A percentile compares a stretch with the other conserved stretches of the same genome.
Evolutionary conservation across 768 basidiomycete genomes (phyloP).

Genomic region (Collybiopsis luxurians): DNA sequence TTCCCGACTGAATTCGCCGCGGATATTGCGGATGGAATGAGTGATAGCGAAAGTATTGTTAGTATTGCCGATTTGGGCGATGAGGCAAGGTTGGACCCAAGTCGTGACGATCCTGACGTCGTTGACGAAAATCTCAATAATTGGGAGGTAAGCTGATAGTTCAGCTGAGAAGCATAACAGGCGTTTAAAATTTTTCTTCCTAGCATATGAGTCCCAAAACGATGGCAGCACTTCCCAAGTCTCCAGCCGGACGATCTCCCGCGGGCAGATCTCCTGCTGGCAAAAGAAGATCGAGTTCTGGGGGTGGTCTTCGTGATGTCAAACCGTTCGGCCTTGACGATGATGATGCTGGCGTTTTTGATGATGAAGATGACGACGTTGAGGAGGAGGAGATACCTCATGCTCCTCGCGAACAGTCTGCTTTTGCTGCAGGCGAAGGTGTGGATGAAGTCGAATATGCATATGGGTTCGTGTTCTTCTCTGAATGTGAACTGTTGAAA

Average conservation of each 20-base stretch:
- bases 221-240: slow-evolving; percentile 90
- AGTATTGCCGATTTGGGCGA: slow-evolving; percentile 88
- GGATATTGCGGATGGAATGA: slow-evolving; percentile 84
- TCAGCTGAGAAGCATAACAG: slow-evolving; percentile 3
- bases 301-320: slow-evolving; percentile 81
- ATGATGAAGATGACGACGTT: slow-evolving; percentile 67
- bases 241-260: slow-evolving; percentile 49
- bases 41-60: slow-evolving; percentile 91
- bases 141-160: slow-evolving; percentile 78
- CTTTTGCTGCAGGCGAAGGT: slow-evolving; percentile 77
- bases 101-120: slow-evolving; percentile 59
- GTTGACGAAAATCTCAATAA: slow-evolving; percentile 86
- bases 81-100: slow-evolving; percentile 63
- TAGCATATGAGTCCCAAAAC: slow-evolving; percentile 97
- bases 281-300: slow-evolving; percentile 78
- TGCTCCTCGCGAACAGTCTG: slow-evolving; percentile 68
- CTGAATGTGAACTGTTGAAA: background rate
- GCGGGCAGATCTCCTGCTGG: slow-evolving; percentile 75
- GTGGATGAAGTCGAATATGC: slow-evolving; percentile 91
- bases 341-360: slow-evolving; percentile 70
- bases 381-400: slow-evolving; percentile 59
- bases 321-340: slow-evolving; percentile 72
- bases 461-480: slow-evolving; percentile 58
- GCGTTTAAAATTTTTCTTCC: slow-evolving; percentile 6
- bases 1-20: slow-evolving; percentile 71